Percentiles rank a stretch among this genome's conserved stretches.
Evolutionary conservation across 2,329 filamentous ascomycete species (phyloP).

Genomic region (Sclerotinia spermophila): DNA sequence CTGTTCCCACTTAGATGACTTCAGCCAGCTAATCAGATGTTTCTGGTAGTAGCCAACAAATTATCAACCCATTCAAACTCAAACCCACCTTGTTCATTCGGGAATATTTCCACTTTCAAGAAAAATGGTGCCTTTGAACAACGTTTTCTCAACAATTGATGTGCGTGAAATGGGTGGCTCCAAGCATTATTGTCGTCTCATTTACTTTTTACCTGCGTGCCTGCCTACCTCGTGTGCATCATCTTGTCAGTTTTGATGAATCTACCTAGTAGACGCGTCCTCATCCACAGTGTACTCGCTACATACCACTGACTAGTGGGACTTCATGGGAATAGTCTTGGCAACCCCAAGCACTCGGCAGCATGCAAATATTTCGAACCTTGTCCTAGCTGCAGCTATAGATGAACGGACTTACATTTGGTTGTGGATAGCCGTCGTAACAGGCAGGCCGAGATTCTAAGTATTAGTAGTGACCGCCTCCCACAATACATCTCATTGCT

Average conservation of each 20-base stretch:
- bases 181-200: background rate
- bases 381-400: background rate
- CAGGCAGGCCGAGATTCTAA: background rate
- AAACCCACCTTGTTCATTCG: background rate
- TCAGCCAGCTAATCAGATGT: slow-evolving; percentile 8
- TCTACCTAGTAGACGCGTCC: background rate
- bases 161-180: background rate
- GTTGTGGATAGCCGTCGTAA: background rate
- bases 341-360: slow-evolving; percentile 6
- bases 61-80: background rate
- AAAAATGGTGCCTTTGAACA: background rate
- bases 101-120: background rate
- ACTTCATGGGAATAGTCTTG: background rate
- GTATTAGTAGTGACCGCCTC: slow-evolving; percentile 4
- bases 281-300: background rate
- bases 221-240: background rate
- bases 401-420: background rate
- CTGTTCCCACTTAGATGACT: background rate
- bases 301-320: background rate
- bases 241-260: background rate
- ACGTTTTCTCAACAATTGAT: background rate
- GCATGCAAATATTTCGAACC: background rate
- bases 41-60: background rate
- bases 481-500: background rate
- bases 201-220: background rate